Conservation (phyloP, 192 early-diverging fungal genomes). For the Rhizoclosmatium globosum region DNA sequence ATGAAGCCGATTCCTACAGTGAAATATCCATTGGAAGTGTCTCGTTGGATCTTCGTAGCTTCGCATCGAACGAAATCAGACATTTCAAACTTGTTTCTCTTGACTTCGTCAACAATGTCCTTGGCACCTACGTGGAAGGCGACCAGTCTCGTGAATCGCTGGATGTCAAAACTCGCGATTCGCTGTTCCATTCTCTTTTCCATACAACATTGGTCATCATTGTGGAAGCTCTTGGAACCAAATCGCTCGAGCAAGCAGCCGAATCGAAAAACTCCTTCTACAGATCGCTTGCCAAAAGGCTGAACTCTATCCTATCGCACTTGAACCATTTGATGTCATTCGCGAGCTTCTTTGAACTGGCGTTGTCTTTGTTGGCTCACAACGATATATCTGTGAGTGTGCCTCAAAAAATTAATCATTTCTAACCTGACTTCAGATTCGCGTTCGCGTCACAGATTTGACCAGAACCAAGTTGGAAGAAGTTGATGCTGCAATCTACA, state of each 20-base stretch:
- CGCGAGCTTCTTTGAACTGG: slow-evolving; percentile 77
- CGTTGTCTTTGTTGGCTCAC: slow-evolving; percentile 61
- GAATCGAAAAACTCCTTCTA: slow-evolving; percentile 30
- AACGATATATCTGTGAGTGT: slow-evolving; percentile 25
- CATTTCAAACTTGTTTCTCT: slow-evolving; percentile 71
- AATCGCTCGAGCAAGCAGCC: slow-evolving; percentile 2
- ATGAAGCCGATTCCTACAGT: slow-evolving; percentile 8
- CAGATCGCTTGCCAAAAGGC: slow-evolving; percentile 50
- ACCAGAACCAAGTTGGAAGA: slow-evolving; percentile 72
- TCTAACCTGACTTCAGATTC: slow-evolving; percentile 44
- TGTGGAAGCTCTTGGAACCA: slow-evolving; percentile 42
- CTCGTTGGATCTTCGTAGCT: slow-evolving; percentile 44
- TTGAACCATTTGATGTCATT: slow-evolving; percentile 81
- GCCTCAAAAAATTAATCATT: too few relatives aligned
- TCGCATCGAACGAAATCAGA: slow-evolving; percentile 62
- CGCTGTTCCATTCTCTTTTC: slow-evolving; percentile 48
- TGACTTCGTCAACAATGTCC: slow-evolving; percentile 55
- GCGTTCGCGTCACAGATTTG: slow-evolving; percentile 69
- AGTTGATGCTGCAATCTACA: slow-evolving; percentile 56
- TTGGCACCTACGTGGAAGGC: background rate
- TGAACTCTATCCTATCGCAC: slow-evolving; percentile 78
- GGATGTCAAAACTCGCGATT: background rate
- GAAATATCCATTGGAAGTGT: slow-evolving; percentile 1
- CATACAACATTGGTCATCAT: slow-evolving; percentile 66
- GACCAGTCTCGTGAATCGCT: slow-evolving; percentile 14